These are phyloP conservation scores for Botrytis porri DNA, from an alignment of 2,329 filamentous ascomycete species.

Conservation along the genomic window DNA sequence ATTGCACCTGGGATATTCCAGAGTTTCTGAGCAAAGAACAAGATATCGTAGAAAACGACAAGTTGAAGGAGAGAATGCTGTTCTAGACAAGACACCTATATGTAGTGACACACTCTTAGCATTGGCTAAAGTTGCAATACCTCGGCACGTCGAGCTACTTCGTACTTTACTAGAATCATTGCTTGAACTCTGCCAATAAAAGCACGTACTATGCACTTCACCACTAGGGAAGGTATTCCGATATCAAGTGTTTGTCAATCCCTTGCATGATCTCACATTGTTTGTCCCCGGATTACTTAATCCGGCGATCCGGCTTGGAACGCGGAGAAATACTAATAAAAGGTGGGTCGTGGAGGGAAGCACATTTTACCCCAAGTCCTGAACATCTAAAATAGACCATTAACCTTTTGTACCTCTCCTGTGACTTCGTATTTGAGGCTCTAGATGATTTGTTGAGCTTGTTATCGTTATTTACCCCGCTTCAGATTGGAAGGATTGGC, in stretches of 20 bases:
- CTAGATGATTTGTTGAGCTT: neutral
- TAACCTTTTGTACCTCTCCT: neutral
- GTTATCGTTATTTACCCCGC: neutral
- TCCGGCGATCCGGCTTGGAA: neutral
- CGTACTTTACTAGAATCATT: neutral
- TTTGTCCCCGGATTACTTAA: neutral
- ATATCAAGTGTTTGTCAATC: neutral
- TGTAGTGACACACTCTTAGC: neutral
- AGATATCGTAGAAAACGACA: constrained; percentile 43
- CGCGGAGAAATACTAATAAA: constrained; percentile 8
- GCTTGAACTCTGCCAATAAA: neutral
- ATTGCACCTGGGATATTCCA: constrained; percentile 47
- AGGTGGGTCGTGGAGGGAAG: neutral
- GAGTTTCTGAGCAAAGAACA: constrained; percentile 44
- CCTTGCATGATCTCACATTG: neutral
- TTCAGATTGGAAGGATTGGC: neutral
- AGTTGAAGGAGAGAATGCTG: constrained; percentile 37
- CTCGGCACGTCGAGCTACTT: neutral
- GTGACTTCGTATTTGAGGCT: neutral
- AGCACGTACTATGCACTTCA: neutral
- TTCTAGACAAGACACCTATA: constrained; percentile 19
- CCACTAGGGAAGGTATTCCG: neutral
- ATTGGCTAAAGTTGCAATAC: neutral
- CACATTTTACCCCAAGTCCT: neutral
- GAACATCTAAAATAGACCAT: neutral